Evolutionary conservation across 805 yeast species (phyloP).

Genomic region (Myxozyma melibiosi): DNA sequence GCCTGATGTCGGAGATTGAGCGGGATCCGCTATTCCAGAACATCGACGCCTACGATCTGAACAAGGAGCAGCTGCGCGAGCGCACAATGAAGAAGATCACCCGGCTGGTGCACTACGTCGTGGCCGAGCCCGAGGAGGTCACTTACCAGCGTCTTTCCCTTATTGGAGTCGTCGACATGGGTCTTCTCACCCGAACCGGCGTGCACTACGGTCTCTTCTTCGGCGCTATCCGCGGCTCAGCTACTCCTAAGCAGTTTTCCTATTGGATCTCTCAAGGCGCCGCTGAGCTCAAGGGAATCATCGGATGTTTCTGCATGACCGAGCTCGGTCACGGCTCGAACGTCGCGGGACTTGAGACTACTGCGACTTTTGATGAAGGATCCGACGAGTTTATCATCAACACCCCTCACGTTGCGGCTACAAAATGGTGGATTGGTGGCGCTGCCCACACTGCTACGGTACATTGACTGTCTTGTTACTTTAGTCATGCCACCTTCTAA

Average conservation of each 20-base stretch:
- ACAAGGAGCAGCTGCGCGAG: constrained; percentile 48
- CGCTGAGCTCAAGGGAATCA: constrained; percentile 44
- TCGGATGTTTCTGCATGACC: constrained; percentile 91
- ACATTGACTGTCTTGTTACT: background rate
- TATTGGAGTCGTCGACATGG: constrained; percentile 60
- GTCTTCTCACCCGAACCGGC: constrained; percentile 77
- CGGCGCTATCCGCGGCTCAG: constrained; percentile 81
- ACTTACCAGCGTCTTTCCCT: constrained; percentile 36
- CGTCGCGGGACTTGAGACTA: constrained; percentile 92
- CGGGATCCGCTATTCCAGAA: constrained; percentile 56
- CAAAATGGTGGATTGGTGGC: constrained; percentile 99
- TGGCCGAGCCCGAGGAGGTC: constrained; percentile 38
- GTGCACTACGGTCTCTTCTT: constrained; percentile 86
- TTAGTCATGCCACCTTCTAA: background rate
- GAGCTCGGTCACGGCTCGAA: constrained; percentile 93
- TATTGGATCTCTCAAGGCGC: constrained; percentile 71
- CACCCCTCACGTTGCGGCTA: constrained; percentile 90
- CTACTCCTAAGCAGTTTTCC: constrained; percentile 77
- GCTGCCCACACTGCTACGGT: constrained; percentile 88
- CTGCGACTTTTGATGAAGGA: constrained; percentile 71
- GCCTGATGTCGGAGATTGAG: constrained; percentile 51
- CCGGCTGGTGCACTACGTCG: constrained; percentile 33
- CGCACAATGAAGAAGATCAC: constrained; percentile 43
- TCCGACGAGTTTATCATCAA: constrained; percentile 71
- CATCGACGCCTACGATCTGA: constrained; percentile 51